Percentiles rank a stretch among this genome's conserved stretches.
phyloP scores from a whole-genome alignment of 495 filamentous ascomycete species.

The Neurospora sp. region DNA sequence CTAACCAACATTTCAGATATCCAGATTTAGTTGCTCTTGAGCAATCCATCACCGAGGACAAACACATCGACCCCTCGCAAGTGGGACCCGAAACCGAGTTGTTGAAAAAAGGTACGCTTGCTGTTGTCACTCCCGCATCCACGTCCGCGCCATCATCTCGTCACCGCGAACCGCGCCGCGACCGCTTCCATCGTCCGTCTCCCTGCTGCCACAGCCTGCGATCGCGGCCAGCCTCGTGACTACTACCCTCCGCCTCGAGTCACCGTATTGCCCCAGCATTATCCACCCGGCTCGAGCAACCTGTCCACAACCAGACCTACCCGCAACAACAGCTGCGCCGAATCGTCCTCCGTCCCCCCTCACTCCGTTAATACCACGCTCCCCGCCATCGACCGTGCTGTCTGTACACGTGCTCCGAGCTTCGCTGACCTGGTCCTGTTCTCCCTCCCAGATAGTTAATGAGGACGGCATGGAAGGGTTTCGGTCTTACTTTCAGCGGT shows the following conservation, averaged over 20 bases:
- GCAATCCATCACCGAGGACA: constrained; percentile 79
- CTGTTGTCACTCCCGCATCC: not conserved
- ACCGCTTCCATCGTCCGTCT: not conserved
- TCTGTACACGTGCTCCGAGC: not conserved
- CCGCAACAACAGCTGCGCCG: not conserved
- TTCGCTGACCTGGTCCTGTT: constrained; percentile 6
- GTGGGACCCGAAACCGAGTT: constrained; percentile 90
- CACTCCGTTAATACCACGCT: not conserved
- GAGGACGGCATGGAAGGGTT: constrained; percentile 97
- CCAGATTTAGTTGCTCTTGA: constrained; percentile 87
- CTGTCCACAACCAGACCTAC: not conserved
- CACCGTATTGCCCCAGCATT: not conserved
- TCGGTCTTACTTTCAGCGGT: constrained; percentile 80
- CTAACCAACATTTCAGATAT: constrained; percentile 83
- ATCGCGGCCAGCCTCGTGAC: not conserved
- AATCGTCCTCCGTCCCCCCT: not conserved
- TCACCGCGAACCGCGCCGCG: not conserved
- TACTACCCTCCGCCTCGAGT: not conserved
- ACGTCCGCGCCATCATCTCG: not conserved
- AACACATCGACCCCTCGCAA: constrained; percentile 65
- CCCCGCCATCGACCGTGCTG: not conserved
- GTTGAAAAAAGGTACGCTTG: constrained; percentile 60
- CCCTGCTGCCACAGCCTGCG: not conserved
- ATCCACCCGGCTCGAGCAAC: not conserved
- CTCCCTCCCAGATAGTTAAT: constrained; percentile 60